Percentiles rank a stretch among this genome's conserved stretches.
phyloP scores from a whole-genome alignment of 129 eudicot genomes.

The Lactuca saligna region DNA sequence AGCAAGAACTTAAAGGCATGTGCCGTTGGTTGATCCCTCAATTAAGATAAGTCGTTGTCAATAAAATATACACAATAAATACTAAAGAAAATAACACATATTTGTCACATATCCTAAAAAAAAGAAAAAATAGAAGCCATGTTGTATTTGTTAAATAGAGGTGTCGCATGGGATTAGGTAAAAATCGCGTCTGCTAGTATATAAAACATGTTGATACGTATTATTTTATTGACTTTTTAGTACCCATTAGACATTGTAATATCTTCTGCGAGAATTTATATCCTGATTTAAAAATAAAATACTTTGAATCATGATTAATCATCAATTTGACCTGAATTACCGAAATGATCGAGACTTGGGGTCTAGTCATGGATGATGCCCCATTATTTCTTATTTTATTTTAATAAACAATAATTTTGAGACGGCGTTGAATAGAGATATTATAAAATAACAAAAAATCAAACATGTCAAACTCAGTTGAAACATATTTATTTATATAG shows the following conservation, averaged over 20 bases:
- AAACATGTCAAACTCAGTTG: background rate
- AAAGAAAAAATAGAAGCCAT: background rate
- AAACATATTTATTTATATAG: too few species aligned
- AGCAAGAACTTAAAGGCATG: too few species aligned
- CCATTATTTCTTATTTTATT: background rate
- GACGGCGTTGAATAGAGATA: background rate
- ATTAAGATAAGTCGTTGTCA: background rate
- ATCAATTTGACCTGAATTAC: constrained; percentile 11
- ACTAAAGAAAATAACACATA: too few species aligned
- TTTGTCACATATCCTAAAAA: background rate
- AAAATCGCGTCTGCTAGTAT: background rate
- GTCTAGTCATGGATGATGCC: constrained; percentile 9
- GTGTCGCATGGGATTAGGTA: constrained; percentile 26
- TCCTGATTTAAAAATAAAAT: background rate
- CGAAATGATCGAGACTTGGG: constrained; percentile 16
- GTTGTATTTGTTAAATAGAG: constrained; percentile 13
- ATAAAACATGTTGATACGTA: background rate
- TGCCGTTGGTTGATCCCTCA: background rate
- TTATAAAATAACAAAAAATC: background rate
- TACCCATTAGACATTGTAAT: background rate
- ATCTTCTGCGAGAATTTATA: background rate
- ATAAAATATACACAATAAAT: too few species aligned
- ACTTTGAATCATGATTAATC: background rate
- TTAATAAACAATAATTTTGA: background rate
- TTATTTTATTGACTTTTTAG: background rate